Percentiles rank a stretch among this genome's conserved stretches.
Conservation (phyloP, 306 rosid species). For the Lathyrus tuberosus region DNA sequence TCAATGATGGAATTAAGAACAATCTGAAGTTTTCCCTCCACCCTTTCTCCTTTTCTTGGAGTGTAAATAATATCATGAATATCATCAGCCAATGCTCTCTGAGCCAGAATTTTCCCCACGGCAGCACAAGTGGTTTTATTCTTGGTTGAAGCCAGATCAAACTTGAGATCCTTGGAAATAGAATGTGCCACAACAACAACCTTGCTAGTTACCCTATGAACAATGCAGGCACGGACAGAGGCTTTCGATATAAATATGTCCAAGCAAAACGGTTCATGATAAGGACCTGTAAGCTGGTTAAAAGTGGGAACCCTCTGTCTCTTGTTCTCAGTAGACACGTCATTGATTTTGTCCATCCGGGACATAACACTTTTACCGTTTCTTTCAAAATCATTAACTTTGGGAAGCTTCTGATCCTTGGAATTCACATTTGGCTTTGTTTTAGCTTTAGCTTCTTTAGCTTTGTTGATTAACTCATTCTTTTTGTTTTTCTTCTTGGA, state of each 20-base stretch:
- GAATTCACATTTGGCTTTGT: constrained; percentile 18
- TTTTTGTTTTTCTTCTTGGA: constrained; percentile 44
- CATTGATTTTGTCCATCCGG: constrained; percentile 33
- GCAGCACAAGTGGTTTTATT: constrained; percentile 77
- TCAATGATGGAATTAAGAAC: constrained; percentile 77
- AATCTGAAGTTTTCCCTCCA: constrained; percentile 84
- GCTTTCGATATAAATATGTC: constrained; percentile 88
- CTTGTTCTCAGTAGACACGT: constrained; percentile 46
- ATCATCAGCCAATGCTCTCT: constrained; percentile 89
- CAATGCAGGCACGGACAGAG: constrained; percentile 80
- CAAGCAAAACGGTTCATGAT: constrained; percentile 86
- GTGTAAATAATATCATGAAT: constrained; percentile 83
- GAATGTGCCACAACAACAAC: constrained; percentile 91
- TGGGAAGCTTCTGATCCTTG: constrained; percentile 44
- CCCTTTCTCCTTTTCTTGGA: constrained; percentile 80
- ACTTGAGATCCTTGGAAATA: constrained; percentile 86
- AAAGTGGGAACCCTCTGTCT: constrained; percentile 68
- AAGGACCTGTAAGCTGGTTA: constrained; percentile 82
- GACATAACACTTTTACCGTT: constrained; percentile 27
- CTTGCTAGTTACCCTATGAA: constrained; percentile 67
- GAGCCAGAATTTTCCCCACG: constrained; percentile 78
- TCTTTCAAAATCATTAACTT: constrained; percentile 35
- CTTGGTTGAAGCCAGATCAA: constrained; percentile 72
- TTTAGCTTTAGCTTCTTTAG: constrained; percentile 23
- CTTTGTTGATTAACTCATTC: constrained; percentile 39